These are phyloP conservation scores for Trametes coccinea DNA, from an alignment of 768 basidiomycete genomes.

Conservation along the genomic window DNA sequence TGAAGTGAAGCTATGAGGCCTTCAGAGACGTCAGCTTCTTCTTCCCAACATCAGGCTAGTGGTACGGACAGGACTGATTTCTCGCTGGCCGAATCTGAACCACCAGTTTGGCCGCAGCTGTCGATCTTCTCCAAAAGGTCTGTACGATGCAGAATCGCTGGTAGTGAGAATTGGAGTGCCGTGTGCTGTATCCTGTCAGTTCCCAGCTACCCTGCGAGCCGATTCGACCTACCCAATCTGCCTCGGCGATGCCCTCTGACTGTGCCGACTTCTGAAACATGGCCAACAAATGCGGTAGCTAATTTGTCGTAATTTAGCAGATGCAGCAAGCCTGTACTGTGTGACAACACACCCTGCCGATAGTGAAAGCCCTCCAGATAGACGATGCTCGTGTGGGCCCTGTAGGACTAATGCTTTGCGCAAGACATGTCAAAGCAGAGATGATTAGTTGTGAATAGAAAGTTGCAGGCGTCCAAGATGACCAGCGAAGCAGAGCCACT, in stretches of 20 bases:
- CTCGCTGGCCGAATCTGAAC: slow-evolving; percentile 14
- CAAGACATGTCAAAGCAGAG: slow-evolving; percentile 61
- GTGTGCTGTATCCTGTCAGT: slow-evolving; percentile 28
- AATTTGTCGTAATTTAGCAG: neutral
- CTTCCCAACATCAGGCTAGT: neutral
- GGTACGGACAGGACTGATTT: slow-evolving; percentile 17
- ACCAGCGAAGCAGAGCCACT: slow-evolving; percentile 27
- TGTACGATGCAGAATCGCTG: slow-evolving; percentile 47
- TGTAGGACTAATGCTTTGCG: slow-evolving; percentile 44
- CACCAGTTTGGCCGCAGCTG: slow-evolving; percentile 23
- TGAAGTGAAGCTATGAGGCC: slow-evolving; percentile 32
- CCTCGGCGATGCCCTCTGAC: slow-evolving; percentile 48
- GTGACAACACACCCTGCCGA: slow-evolving; percentile 59
- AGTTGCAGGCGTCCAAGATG: slow-evolving; percentile 27
- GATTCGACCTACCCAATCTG: slow-evolving; percentile 55
- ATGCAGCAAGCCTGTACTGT: too few relatives aligned
- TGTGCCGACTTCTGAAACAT: slow-evolving; percentile 57
- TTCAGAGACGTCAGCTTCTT: neutral
- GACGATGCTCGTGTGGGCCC: slow-evolving; percentile 23
- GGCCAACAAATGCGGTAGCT: slow-evolving; percentile 64
- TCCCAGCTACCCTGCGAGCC: neutral
- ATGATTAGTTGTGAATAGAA: slow-evolving; percentile 57
- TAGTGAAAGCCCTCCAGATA: slow-evolving; percentile 71
- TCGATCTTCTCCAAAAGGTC: slow-evolving; percentile 62
- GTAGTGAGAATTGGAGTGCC: slow-evolving; percentile 52